Base-by-base conservation (phyloP, 139 green algal genomes). In the Spirogloea muscicola region DNA sequence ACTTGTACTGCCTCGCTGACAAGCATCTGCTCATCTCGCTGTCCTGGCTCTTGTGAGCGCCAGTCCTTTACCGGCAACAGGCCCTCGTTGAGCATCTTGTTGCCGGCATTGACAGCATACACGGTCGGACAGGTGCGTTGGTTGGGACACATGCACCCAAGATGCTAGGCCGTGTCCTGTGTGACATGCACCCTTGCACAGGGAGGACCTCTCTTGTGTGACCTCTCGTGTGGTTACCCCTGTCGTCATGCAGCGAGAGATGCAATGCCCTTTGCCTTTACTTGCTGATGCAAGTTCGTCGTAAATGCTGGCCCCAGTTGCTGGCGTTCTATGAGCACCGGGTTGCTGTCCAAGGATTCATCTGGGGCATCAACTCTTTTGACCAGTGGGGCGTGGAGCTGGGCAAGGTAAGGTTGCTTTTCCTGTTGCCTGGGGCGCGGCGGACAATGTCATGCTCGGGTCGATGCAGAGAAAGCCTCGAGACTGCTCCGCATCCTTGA, bases 311-410 rank as follows among this genome's bases (percentile, higher is more conserved):
- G 25, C 7, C 7, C 7, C 72, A 80, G 75, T 84, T 98, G 58
- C 89, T 99, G 52, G 68, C 91, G 13, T 80, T 98, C 66, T 99
- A 99, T 76, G 95, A 99, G 89, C 87, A 98, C 88, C 85, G 93
- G 21, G 88, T 99, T 21, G 94, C 94, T 9, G 88, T 92, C 34
- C 85, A 92, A 81, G 95, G 95, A 65, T 98, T 99, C 70, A 81
- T 98, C 29, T 99, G 94, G 94, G 92, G 91, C 73, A 90, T 99
- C 75, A 99, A 99, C 89, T 91, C 81, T 1, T 99, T 98, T 76
- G 94, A 99, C 87, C 94, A 99, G 87, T 99, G 94, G 94, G 94
- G 94, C 36, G 94, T 99, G 70, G 94, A 99, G 83, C 90, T 99
- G 69, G 94, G 94, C 80, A 99, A 99, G 88, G 91, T 96, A 41